Evolutionary conservation across 345 rosid genomes (phyloP), one percentile per base, ranked within the genome.

Genomic region (Sonneratia alba): DNA sequence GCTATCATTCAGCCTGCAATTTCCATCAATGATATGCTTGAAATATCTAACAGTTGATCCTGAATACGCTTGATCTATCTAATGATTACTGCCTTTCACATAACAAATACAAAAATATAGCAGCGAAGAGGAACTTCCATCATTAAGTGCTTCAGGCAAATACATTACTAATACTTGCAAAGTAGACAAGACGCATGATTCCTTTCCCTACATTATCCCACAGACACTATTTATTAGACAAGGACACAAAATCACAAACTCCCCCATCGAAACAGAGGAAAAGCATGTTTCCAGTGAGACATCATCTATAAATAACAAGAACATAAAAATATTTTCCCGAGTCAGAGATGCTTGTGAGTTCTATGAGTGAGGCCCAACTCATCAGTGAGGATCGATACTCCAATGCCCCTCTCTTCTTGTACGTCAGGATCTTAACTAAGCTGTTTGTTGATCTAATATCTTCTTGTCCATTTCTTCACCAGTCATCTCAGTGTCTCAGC

Each of bases 351-450:
- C 7, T 59, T 10, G 38, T 4, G 43, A 24, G 69, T 63, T 36
- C 24, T 42, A n/a, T 13, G 14, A 59, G 27, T 12, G 11, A 22
- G 64, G 76, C 69, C 78, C 71, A 32, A 56, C 10, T 45, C 67
- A 79, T 77, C 80, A 71, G 70, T 75, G 74, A 81, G 82, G 62
- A 78, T 75, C 71, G 79, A 82, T 70, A 74, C 75, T 67, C 62
- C 71, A 36, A 7, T 13, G 40, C 16, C 38, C 37, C 4, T 62
- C 37, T 62, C n/a, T 57, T 62, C 66, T 27, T 62, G 27, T 13
- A 61, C 2, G 32, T 62, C 66, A 62, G 27, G 38, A 62, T 19
- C 37, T 27, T 24, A 3, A 3, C 37, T 62, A 32, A 13, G 16
- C 18, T 27, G 36, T 24, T 9, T 62, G 18, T 34, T 11, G 66